Conservation (phyloP, 495 filamentous ascomycete genomes). For the Penicillium flavigenum region DNA sequence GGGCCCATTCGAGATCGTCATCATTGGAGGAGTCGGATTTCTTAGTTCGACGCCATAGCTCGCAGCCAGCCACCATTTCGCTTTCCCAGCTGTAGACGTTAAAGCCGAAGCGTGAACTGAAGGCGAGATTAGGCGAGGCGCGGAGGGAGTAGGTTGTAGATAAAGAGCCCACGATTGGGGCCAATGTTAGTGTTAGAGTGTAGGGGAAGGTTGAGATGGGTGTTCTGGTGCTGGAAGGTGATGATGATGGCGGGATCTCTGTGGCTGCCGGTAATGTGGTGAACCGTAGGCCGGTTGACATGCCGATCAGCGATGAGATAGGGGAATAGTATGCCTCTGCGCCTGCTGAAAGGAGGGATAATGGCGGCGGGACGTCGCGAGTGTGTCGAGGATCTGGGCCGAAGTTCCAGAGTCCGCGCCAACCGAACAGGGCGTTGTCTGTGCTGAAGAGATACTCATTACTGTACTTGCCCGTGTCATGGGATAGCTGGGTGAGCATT, state of each 20-base stretch:
- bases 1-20: slow-evolving; percentile 48
- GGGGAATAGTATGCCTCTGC: slow-evolving; percentile 93
- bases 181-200: slow-evolving; percentile 87
- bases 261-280: slow-evolving; percentile 85
- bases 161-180: slow-evolving; percentile 89
- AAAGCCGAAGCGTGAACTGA: slow-evolving; percentile 91
- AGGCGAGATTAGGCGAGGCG: slow-evolving; percentile 73
- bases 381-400: slow-evolving; percentile 68
- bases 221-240: slow-evolving; percentile 22
- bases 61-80: slow-evolving; percentile 83
- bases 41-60: slow-evolving; percentile 72
- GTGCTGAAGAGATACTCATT: slow-evolving; percentile 90
- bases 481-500: slow-evolving; percentile 75
- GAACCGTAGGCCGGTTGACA: slow-evolving; percentile 79
- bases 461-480: slow-evolving; percentile 84
- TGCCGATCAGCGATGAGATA: slow-evolving; percentile 84
- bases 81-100: slow-evolving; percentile 99
- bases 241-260: slow-evolving; percentile 42
- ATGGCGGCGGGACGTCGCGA: slow-evolving; percentile 22
- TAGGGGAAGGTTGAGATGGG: slow-evolving; percentile 67
- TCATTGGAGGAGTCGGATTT: slow-evolving; percentile 30
- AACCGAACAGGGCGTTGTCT: slow-evolving; percentile 82
- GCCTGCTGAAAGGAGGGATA: slow-evolving; percentile 68
- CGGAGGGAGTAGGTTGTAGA: slow-evolving; percentile 87
- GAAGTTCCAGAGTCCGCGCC: slow-evolving; percentile 92